phyloP scores from a whole-genome alignment of 1,139 yeast genomes.

The Eremothecium gossypii region DNA sequence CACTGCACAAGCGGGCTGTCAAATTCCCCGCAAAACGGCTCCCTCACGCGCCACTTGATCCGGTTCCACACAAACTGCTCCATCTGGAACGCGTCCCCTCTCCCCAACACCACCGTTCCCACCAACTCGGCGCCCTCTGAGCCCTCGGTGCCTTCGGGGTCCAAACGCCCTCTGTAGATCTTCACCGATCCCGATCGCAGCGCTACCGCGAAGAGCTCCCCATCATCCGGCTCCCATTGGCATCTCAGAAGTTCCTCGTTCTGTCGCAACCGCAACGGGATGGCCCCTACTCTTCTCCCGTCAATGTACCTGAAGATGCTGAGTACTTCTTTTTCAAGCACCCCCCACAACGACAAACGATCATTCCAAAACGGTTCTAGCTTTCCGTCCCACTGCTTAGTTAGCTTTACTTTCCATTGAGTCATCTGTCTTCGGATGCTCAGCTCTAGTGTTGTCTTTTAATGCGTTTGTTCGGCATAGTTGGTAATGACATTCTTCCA shows the following conservation, averaged over 20 bases:
- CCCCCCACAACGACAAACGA: slow-evolving; percentile 3
- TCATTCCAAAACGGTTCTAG: slow-evolving; percentile 4
- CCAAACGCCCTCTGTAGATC: slow-evolving; percentile 1
- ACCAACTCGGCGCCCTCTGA: slow-evolving; percentile 21
- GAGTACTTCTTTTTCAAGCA: not conserved
- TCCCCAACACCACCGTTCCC: slow-evolving; percentile 2
- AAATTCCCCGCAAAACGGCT: slow-evolving; percentile 2
- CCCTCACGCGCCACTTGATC: slow-evolving; percentile 3
- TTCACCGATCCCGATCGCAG: slow-evolving; percentile 1
- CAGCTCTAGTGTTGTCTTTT: no score
- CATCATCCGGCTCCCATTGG: slow-evolving; percentile 21
- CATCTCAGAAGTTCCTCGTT: slow-evolving; percentile 12
- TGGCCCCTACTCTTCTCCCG: slow-evolving; percentile 13
- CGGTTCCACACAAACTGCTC: slow-evolving; percentile 6
- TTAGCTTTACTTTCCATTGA: slow-evolving; percentile 3
- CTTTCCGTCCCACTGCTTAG: slow-evolving; percentile 3
- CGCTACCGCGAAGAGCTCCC: slow-evolving; percentile 16
- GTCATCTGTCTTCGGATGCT: not conserved
- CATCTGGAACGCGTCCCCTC: slow-evolving; percentile 2
- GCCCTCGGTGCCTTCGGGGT: slow-evolving; percentile 7
- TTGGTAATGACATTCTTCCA: no score
- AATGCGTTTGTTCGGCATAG: no score
- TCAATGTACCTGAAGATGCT: slow-evolving; percentile 10
- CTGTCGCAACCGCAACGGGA: slow-evolving; percentile 16
- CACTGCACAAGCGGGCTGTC: slow-evolving; percentile 12